These are phyloP conservation scores for Xylaria curta DNA, from an alignment of 495 filamentous ascomycete species.

Conservation along the genomic window DNA sequence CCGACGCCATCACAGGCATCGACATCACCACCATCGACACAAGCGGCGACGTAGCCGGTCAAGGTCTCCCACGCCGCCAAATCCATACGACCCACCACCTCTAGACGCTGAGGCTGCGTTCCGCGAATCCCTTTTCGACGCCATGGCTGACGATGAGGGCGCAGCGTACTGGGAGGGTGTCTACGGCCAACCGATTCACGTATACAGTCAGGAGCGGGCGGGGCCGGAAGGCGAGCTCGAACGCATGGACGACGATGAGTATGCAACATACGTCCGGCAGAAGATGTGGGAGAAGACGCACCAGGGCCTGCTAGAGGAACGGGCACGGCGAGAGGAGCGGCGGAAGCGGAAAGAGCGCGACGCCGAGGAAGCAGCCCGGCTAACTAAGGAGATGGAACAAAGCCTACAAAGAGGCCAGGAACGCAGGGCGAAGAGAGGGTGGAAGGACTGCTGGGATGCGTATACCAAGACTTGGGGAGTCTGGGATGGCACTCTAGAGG, in stretches of 20 bases:
- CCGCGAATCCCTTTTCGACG: constrained; percentile 95
- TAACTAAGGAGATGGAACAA: constrained; percentile 54
- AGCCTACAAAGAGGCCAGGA: constrained; percentile 58
- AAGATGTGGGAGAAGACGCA: constrained; percentile 95
- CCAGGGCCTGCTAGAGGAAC: constrained; percentile 64
- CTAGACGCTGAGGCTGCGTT: constrained; percentile 76
- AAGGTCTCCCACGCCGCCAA: constrained; percentile 39
- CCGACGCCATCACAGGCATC: constrained; percentile 35
- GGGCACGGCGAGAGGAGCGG: constrained; percentile 50
- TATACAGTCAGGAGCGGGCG: constrained; percentile 36
- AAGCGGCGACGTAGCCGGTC: constrained; percentile 41
- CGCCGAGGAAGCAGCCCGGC: constrained; percentile 56
- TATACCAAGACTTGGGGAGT: constrained; percentile 68
- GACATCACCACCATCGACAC: constrained; percentile 41
- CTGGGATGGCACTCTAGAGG: constrained; percentile 51
- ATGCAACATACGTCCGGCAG: constrained; percentile 78
- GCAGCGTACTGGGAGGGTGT: constrained; percentile 93
- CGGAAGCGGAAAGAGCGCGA: constrained; percentile 47
- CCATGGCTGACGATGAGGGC: constrained; percentile 97
- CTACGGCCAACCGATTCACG: constrained; percentile 86
- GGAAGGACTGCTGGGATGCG: constrained; percentile 61
- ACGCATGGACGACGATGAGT: constrained; percentile 89
- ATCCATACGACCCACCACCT: constrained; percentile 60
- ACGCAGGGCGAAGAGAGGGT: constrained; percentile 44
- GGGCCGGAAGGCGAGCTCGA: constrained; percentile 69